These are phyloP conservation scores for Lactifluus subvellereus DNA, from an alignment of 768 basidiomycete species.

Conservation along the genomic window DNA sequence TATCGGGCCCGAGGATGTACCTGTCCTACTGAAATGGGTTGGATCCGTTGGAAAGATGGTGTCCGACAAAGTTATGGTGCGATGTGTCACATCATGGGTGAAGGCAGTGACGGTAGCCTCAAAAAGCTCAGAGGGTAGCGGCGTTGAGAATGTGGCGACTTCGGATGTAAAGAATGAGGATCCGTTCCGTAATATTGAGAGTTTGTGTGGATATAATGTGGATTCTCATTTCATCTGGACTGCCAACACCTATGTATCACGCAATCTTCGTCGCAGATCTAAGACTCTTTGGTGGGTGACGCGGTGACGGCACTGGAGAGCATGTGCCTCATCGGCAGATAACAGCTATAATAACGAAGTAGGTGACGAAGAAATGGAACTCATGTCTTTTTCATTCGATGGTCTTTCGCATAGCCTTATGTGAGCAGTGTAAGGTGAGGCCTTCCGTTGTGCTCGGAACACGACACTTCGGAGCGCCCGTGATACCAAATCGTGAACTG, in stretches of 20 bases:
- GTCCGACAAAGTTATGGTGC: slow-evolving; percentile 77
- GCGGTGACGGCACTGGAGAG: slow-evolving; percentile 18
- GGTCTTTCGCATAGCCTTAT: slow-evolving; percentile 44
- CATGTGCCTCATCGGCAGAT: slow-evolving; percentile 15
- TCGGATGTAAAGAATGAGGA: slow-evolving; percentile 62
- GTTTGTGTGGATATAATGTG: no score
- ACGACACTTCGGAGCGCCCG: no score
- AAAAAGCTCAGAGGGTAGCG: slow-evolving; percentile 26
- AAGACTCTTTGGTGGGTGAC: slow-evolving; percentile 31
- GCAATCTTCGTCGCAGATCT: no score
- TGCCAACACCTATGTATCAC: no score
- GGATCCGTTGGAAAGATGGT: slow-evolving; percentile 92
- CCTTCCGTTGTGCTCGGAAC: no score
- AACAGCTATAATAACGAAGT: slow-evolving; percentile 40
- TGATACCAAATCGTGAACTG: no score
- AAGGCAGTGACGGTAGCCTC: slow-evolving; percentile 42
- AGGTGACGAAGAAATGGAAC: slow-evolving; percentile 60
- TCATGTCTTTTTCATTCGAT: slow-evolving; percentile 71
- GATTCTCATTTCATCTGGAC: no score
- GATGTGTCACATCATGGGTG: no score
- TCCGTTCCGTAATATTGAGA: slow-evolving; percentile 63
- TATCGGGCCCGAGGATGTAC: slow-evolving; percentile 77
- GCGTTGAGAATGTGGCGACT: slow-evolving; percentile 31
- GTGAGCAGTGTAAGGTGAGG: no score
- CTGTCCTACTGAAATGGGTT: slow-evolving; percentile 63